These are phyloP conservation scores for Hypericum androsaemum DNA, from an alignment of 345 rosid genomes.

Conservation along the genomic window DNA sequence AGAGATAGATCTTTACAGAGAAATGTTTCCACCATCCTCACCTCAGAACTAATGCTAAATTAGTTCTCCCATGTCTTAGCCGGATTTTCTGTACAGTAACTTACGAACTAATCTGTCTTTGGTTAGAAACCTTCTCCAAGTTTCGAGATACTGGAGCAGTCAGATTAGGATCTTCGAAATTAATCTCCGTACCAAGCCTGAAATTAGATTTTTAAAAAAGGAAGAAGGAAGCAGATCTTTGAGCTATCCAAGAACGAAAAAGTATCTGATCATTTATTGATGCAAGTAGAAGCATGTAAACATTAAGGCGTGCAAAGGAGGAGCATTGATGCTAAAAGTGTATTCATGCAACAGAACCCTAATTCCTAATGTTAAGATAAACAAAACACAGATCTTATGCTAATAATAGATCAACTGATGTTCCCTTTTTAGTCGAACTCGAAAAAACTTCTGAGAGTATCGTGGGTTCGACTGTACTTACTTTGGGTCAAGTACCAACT, in stretches of 20 bases:
- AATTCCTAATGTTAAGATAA: no score
- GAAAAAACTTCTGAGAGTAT: background rate
- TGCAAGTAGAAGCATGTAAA: background rate
- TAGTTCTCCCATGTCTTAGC: conserved; percentile 11
- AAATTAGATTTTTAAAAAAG: conserved; percentile 7
- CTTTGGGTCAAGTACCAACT: conserved; percentile 87
- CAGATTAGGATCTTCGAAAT: conserved; percentile 77
- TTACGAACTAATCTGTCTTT: conserved; percentile 47
- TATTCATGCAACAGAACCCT: no score
- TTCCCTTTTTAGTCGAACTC: background rate
- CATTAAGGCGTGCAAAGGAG: no score
- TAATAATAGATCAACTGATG: background rate
- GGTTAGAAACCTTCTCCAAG: conserved; percentile 58
- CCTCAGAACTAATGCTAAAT: background rate
- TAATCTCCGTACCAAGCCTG: conserved; percentile 71
- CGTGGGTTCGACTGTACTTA: conserved; percentile 26
- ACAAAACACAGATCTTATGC: background rate
- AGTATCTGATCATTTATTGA: background rate
- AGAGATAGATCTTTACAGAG: no score
- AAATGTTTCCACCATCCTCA: no score
- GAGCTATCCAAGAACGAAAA: background rate
- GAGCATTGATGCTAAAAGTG: no score
- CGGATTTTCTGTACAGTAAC: conserved; percentile 29
- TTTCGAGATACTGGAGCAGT: conserved; percentile 66
- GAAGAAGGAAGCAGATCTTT: no score